Base-by-base conservation (phyloP, 139 green algal genomes). In the Choricystis sp. region DNA sequence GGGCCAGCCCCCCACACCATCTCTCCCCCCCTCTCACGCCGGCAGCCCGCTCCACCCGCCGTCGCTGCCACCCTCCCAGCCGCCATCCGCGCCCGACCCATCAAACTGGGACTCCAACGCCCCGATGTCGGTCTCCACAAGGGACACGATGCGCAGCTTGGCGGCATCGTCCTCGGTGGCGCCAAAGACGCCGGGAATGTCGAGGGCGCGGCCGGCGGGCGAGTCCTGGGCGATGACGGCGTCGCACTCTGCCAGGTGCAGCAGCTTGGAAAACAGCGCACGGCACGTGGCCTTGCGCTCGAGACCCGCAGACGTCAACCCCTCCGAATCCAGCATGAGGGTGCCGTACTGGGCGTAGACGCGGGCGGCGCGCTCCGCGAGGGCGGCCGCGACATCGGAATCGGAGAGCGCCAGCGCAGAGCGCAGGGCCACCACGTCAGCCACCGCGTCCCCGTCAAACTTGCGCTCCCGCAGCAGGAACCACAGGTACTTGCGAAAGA, bases 401-500 rank as follows among this genome's bases (percentile, higher is more conserved):
- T 91, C 85, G 0, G 59, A 70, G 19, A 97, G 78, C 24, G 64
- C 72, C 28, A 81, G 70, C 21, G 66, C 69, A 22, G 64, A 56
- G 66, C 94, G 93, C 24, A 99, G 83, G 23, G 80, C 73, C 31
- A 95, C 73, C 49, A 98, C 61, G 73, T 98, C 90, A 26, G 83
- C 81, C 16, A 98, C 82, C 14, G 85, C 83, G 19, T 86, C 82
- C 52, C 83, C 58, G 64, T 95, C 85, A 74, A 97, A 99, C 60
- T 84, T 83, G 49, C 87, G 72, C 72, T 98, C 90, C 3, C 90
- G 76, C 48, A 99, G 76, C 66, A 94, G 57, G 77, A 87, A 99
- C 84, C 91, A 94, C 29, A 98, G 67, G 74, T 96, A 98, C 80
- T 99, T 99, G 56, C 93, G 76, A 76, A 97, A 94, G 30, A 96